Conservation (phyloP, 2,329 filamentous ascomycete genomes). For the Falciphora oryzae region DNA sequence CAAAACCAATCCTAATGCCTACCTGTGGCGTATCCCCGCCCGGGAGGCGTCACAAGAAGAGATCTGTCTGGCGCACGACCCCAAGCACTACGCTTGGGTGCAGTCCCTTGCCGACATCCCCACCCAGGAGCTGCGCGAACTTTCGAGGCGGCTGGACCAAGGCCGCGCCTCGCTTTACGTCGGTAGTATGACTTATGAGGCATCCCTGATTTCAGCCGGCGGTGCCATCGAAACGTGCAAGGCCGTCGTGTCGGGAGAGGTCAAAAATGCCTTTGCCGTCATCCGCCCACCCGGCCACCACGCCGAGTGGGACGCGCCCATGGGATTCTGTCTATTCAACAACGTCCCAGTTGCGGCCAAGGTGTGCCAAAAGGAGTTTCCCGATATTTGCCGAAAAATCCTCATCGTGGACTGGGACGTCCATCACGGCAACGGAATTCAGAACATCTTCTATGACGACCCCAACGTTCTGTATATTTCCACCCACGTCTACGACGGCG, state of each 20-base stretch:
- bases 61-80: conserved; percentile 71
- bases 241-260: conserved; percentile 73
- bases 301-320: conserved; percentile 76
- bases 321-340: conserved; percentile 97
- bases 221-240: conserved; percentile 95
- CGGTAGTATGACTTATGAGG: conserved; percentile 73
- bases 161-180: conserved; percentile 76
- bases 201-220: conserved; percentile 78
- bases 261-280: conserved; percentile 93
- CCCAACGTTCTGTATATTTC: conserved; percentile 96
- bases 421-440: conserved; percentile 82
- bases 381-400: conserved; percentile 77
- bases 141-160: conserved; percentile 57
- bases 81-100: conserved; percentile 76
- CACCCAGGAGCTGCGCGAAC: conserved; percentile 59
- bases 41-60: conserved; percentile 74
- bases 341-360: conserved; percentile 92
- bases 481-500: conserved; percentile 79
- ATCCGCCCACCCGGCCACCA: conserved; percentile 95
- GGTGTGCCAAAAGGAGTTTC: conserved; percentile 77
- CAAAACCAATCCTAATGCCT: conserved; percentile 48
- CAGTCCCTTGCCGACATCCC: conserved; percentile 47
- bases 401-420: conserved; percentile 91
- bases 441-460: conserved; percentile 93
- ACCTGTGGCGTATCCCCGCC: conserved; percentile 72